Percentiles rank a stretch among this genome's conserved stretches.
These are phyloP conservation scores for Melocanna baccifera DNA, from an alignment of 176 grass and related monocot genomes.

Conservation along the genomic window DNA sequence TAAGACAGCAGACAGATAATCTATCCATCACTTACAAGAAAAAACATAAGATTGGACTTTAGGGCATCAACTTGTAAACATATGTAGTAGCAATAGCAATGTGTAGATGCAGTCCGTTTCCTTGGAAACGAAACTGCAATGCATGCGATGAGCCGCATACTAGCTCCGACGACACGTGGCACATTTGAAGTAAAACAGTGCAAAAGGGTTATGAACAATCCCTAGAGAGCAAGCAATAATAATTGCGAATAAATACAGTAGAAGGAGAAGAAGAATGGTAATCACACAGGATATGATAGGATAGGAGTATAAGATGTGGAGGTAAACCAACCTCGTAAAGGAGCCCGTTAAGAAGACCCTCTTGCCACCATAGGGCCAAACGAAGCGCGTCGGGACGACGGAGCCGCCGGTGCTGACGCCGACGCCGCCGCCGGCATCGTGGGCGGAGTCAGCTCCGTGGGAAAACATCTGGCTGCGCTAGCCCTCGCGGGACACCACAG, in stretches of 20 bases:
- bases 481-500: background rate
- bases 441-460: slow-evolving; percentile 57
- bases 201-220: background rate
- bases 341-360: slow-evolving; percentile 79
- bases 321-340: slow-evolving; percentile 57
- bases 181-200: background rate
- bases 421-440: slow-evolving; percentile 34
- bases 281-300: background rate
- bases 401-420: slow-evolving; percentile 34
- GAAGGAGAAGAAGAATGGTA: background rate
- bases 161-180: background rate
- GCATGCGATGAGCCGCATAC: background rate
- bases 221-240: background rate
- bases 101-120: background rate
- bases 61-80: background rate
- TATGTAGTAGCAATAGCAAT: background rate
- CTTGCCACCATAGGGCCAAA: slow-evolving; percentile 91
- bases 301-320: background rate
- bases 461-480: slow-evolving; percentile 55
- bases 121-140: background rate
- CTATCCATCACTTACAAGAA: background rate
- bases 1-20: background rate
- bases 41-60: background rate
- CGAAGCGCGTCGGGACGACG: slow-evolving; percentile 54
- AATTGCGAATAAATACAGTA: background rate